Percentiles rank a stretch among this genome's conserved stretches.
phyloP scores from a whole-genome alignment of 2,329 filamentous ascomycete genomes.

The Stachybotrys echinatus region DNA sequence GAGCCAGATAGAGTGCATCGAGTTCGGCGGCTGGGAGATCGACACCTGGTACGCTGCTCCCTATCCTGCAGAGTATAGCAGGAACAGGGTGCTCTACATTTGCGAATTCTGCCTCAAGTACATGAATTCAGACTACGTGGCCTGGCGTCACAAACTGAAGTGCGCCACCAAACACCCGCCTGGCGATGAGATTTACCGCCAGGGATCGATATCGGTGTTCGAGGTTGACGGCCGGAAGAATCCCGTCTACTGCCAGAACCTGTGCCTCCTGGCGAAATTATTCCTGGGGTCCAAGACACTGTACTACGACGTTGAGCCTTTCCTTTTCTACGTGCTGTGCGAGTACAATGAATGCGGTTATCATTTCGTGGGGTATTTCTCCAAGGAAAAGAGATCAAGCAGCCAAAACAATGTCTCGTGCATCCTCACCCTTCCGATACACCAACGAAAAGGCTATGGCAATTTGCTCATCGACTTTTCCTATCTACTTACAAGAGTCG shows the following conservation, averaged over 20 bases:
- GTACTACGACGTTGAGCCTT: slow-evolving; percentile 97
- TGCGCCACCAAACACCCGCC: slow-evolving; percentile 95
- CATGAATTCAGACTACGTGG: slow-evolving; percentile 98
- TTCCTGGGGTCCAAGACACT: slow-evolving; percentile 98
- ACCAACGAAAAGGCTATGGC: slow-evolving; percentile 94
- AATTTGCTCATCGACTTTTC: slow-evolving; percentile 98
- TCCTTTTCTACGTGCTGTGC: slow-evolving; percentile 94
- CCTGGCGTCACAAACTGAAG: slow-evolving; percentile 96
- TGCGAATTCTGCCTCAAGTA: slow-evolving; percentile 99
- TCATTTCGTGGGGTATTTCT: slow-evolving; percentile 98
- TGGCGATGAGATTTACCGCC: slow-evolving; percentile 94
- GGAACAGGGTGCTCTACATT: slow-evolving; percentile 94
- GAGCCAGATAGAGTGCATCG: slow-evolving; percentile 97
- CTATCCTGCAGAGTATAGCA: slow-evolving; percentile 96
- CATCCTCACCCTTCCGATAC: slow-evolving; percentile 91
- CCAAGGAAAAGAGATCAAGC: slow-evolving; percentile 92
- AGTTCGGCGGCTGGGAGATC: slow-evolving; percentile 96
- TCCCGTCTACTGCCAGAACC: slow-evolving; percentile 96
- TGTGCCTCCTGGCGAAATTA: slow-evolving; percentile 91
- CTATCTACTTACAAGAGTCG: slow-evolving; percentile 88
- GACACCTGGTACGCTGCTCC: slow-evolving; percentile 99
- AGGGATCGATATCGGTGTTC: slow-evolving; percentile 88
- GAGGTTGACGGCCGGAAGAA: slow-evolving; percentile 97
- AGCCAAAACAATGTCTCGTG: slow-evolving; percentile 97
- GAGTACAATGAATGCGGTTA: slow-evolving; percentile 89